Base-by-base conservation (phyloP, 768 basidiomycete species). In the Artomyces pyxidatus region DNA sequence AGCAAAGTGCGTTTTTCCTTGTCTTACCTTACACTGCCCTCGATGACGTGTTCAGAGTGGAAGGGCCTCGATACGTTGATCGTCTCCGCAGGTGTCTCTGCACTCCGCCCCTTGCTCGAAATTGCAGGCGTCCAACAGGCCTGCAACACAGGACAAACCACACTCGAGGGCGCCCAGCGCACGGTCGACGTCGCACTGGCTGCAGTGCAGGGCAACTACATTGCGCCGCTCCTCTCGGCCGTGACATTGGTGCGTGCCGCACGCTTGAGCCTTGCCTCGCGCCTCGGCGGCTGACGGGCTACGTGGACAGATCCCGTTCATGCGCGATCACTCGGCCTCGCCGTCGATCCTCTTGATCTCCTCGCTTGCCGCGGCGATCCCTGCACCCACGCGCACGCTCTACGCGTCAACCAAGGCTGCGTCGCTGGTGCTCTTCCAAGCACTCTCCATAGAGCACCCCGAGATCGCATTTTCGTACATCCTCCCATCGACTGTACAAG, bases 391-490 rank as follows among this genome's bases (percentile, higher is more conserved):
- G 1, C 83, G 93, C 6, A 69, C 88, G 1, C 67, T 97, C 29
- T 97, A 97, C 61, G 80, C 76, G 0, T 80, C 90, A 3, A 88
- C 85, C 9, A 96, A 97, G 63, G 73, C 84, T 2, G 86, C 91
- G 0, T 80, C 85, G 1, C 75, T 88, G 25, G 54, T 83, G 5
- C 79, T 93, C 48, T 91, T 81, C 63, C 86, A 88, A 63, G 73
- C 84, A 0, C 78, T 92, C 27, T 70, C 88, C 4, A 85, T 90
- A 51, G 90, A 92, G 56, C 83, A 91, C 53, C 85, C 87, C 6
- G 59, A 65, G 3, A 77, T 93, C 55, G 40, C 65, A 0, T 90
- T 89, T 63, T 72, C 80, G 0, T 70, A 71, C 49, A 58, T 85
- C 57, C 62, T 88, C 3, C 87, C 88, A 7, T 72, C 72, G 28